Evolutionary conservation across 2,329 filamentous ascomycete species (phyloP).

Genomic region (Scedosporium apiospermum): DNA sequence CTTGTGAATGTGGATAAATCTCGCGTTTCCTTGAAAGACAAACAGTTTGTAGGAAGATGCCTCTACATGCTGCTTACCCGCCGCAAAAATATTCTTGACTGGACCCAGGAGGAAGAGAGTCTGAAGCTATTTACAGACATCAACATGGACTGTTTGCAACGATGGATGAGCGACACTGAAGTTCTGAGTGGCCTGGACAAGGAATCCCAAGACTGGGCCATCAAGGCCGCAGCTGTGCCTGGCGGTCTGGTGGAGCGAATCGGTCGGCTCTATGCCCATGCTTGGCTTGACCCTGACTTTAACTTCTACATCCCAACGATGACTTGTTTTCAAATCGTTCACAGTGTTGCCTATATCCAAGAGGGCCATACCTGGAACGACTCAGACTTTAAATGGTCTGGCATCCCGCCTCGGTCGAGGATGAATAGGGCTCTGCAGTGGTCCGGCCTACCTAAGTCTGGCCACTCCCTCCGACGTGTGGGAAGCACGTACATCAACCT

Average conservation of each 20-base stretch:
- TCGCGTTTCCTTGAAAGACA: conserved; percentile 17
- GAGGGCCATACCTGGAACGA: conserved; percentile 26
- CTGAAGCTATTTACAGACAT: conserved; percentile 29
- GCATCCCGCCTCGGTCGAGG: conserved; percentile 22
- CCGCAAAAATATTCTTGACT: conserved; percentile 25
- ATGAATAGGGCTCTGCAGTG: conserved; percentile 26
- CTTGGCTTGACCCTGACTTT: conserved; percentile 26
- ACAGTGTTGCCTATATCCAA: conserved; percentile 28
- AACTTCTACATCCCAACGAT: conserved; percentile 27
- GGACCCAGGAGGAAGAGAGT: conserved; percentile 32
- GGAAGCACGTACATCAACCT: conserved; percentile 30
- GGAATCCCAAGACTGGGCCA: conserved; percentile 22
- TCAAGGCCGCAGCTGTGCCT: conserved; percentile 14
- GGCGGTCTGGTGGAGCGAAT: conserved; percentile 26
- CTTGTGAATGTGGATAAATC: conserved; percentile 22
- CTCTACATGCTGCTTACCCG: conserved; percentile 28
- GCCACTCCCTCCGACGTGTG: conserved; percentile 27
- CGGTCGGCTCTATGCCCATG: conserved; percentile 26
- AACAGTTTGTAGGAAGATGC: conserved; percentile 21
- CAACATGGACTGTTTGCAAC: conserved; percentile 25
- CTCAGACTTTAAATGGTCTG: conserved; percentile 25
- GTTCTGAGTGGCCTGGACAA: conserved; percentile 18
- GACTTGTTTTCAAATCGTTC: conserved; percentile 33
- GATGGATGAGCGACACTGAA: conserved; percentile 25
- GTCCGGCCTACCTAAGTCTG: conserved; percentile 23